Evolutionary conservation across 306 rosid genomes (phyloP), one percentile per base, ranked within the genome.

Genomic region (Gillenia trifoliata): DNA sequence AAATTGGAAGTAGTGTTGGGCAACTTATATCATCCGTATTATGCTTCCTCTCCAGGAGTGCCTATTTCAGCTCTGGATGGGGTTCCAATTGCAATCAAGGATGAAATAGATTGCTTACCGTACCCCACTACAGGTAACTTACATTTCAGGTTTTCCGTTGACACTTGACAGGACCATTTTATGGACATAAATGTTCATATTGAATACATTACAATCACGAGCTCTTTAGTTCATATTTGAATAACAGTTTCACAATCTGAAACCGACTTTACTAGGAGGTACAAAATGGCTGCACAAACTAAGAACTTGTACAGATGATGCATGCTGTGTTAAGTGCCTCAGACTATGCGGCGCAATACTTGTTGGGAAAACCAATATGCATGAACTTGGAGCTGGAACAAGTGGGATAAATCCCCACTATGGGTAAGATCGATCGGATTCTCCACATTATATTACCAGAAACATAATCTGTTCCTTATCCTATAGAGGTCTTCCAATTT

Each of bases 281-380:
- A 93, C 97, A 66, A 89, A 79, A 74, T 93, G 98, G 98, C 66
- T 93, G 81, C 96, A 93, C 86, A 87, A 89, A 77, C 69, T 75
- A 75, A 91, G 98, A 79, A 78, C 80, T 52, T 93, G 96, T 70
- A 77, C 63, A 11, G 88, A 84, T 47, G 98, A 93, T 29, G 97
- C 98, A 65, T 82, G 91, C 71, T 93, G 96, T 67, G 92, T 93
- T 54, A 82, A 87, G 85, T 85, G 90, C 69, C 89, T 91, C 64
- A 82, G 94, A 75, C 75, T 59, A 62, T 91, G 97, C 1, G 98
- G 98, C 7, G 92, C 96, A 41, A 66, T 91, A 64, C 86, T 93
- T 55, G 93, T 93, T 64, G 98, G 98, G 45, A 93, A 93, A 77
- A 89, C 94, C 78, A 93, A 93, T 80, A 93, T 93, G 98, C 98